Evolutionary conservation across 1,284 basidiomycete species (phyloP).

Genomic region (Rhodofomes roseus): DNA sequence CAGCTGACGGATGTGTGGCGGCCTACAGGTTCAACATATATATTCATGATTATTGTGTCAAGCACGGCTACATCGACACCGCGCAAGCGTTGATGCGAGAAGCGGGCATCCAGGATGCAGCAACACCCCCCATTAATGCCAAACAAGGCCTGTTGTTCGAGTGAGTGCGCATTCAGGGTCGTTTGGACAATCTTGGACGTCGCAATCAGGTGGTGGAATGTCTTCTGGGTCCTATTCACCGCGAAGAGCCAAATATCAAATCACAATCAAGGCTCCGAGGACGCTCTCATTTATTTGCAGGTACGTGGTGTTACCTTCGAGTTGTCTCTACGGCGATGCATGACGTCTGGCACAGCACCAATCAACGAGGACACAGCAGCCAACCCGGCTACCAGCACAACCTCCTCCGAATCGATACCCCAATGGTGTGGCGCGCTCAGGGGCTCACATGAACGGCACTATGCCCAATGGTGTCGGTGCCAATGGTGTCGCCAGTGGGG

Average conservation of each 20-base stretch:
- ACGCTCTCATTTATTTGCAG: slow-evolving; percentile 68
- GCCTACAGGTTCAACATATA: slow-evolving; percentile 76
- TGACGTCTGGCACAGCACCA: slow-evolving; percentile 32
- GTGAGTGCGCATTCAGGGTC: slow-evolving; percentile 40
- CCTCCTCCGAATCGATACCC: slow-evolving; percentile 20
- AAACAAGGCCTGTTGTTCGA: slow-evolving; percentile 79
- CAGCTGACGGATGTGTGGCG: slow-evolving; percentile 2
- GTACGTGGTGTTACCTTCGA: slow-evolving; percentile 35
- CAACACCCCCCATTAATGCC: slow-evolving; percentile 73
- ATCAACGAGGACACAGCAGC: slow-evolving; percentile 28
- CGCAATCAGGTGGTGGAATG: slow-evolving; percentile 72
- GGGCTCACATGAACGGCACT: slow-evolving; percentile 15
- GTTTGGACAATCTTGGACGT: background rate
- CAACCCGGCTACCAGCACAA: slow-evolving; percentile 21
- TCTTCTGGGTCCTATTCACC: slow-evolving; percentile 79
- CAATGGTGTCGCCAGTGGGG: slow-evolving; percentile 32
- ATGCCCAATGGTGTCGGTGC: slow-evolving; percentile 28
- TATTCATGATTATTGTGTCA: slow-evolving; percentile 77
- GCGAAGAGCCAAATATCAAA: slow-evolving; percentile 57
- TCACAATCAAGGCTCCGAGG: slow-evolving; percentile 48
- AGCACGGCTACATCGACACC: slow-evolving; percentile 71
- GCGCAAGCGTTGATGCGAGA: slow-evolving; percentile 60
- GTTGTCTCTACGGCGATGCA: background rate
- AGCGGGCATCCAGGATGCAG: slow-evolving; percentile 56
- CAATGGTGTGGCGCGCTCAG: slow-evolving; percentile 30